phyloP scores from a whole-genome alignment of 441 rosid genomes.

The Bocquillonia castaneifolia region DNA sequence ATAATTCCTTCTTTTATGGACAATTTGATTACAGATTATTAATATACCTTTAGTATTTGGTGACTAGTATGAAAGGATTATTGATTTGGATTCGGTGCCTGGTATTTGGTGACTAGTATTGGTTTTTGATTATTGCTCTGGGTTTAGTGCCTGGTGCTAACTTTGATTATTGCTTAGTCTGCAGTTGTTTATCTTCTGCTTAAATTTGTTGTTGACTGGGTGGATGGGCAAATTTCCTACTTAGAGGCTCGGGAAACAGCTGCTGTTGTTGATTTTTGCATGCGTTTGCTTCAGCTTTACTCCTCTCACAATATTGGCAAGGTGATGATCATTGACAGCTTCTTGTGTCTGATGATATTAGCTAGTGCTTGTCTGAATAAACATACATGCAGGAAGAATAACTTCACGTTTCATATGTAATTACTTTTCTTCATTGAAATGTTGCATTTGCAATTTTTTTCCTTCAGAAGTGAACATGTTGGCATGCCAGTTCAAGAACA shows the following conservation, averaged over 20 bases:
- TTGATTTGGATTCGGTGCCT: not conserved
- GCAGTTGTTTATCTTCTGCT: constrained; percentile 91
- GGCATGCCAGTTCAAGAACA: not conserved
- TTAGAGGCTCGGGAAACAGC: constrained; percentile 84
- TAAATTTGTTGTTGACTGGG: constrained; percentile 91
- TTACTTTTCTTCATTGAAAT: not conserved
- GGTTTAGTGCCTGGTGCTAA: constrained; percentile 18
- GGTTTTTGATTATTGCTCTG: not conserved
- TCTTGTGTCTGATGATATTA: constrained; percentile 1
- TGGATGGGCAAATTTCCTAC: constrained; percentile 91
- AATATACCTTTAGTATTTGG: not conserved
- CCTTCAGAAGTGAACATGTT: not conserved
- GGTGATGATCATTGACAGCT: constrained; percentile 39
- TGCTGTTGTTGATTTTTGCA: constrained; percentile 75
- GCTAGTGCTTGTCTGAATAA: not conserved
- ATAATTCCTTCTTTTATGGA: too few species aligned
- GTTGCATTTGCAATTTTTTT: not conserved
- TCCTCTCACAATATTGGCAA: constrained; percentile 97
- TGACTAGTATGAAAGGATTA: not conserved
- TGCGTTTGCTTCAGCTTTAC: constrained; percentile 85
- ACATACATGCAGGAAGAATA: not conserved
- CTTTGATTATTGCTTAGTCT: constrained; percentile 51
- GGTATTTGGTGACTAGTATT: not conserved
- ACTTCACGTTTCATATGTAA: too few species aligned
- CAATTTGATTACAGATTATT: too few species aligned